Evolutionary conservation across 2,329 filamentous ascomycete genomes (phyloP).

Genomic region (Nothomitra cinnamomea): DNA sequence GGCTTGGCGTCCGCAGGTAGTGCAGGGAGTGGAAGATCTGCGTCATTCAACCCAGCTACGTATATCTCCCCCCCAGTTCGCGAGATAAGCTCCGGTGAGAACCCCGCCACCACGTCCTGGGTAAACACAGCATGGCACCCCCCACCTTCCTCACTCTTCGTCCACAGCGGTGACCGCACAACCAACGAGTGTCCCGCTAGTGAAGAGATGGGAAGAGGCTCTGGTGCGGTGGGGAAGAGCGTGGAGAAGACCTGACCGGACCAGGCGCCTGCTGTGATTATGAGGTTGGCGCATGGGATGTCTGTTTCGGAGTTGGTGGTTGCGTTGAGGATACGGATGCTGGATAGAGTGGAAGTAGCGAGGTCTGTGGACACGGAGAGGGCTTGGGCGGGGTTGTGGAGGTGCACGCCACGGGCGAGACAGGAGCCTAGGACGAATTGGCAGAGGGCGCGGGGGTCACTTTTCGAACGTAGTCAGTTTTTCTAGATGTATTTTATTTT

Average conservation of each 20-base stretch:
- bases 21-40: conserved; percentile 40
- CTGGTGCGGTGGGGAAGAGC: conserved; percentile 41
- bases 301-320: conserved; percentile 28
- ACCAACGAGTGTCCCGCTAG: conserved; percentile 60
- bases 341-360: conserved; percentile 29
- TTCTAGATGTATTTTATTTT: too few relatives aligned
- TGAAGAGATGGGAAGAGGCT: conserved; percentile 38
- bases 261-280: conserved; percentile 58
- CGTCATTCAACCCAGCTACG: conserved; percentile 53
- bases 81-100: conserved; percentile 56
- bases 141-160: conserved; percentile 24
- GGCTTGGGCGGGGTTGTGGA: conserved; percentile 47
- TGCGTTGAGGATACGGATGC: conserved; percentile 32
- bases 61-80: conserved; percentile 52
- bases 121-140: conserved; percentile 54
- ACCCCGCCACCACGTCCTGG: conserved; percentile 34
- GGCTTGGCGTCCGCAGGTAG: conserved; percentile 33
- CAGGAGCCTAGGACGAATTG: conserved; percentile 44
- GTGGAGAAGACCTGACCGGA: conserved; percentile 44
- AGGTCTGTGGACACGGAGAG: conserved; percentile 34
- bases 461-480: conserved; percentile 16
- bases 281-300: conserved; percentile 45
- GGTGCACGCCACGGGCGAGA: conserved; percentile 39
- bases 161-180: conserved; percentile 40
- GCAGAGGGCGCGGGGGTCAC: conserved; percentile 49